Conservation (phyloP, 2,329 filamentous ascomycete species). For the Scedosporium aurantiacum region DNA sequence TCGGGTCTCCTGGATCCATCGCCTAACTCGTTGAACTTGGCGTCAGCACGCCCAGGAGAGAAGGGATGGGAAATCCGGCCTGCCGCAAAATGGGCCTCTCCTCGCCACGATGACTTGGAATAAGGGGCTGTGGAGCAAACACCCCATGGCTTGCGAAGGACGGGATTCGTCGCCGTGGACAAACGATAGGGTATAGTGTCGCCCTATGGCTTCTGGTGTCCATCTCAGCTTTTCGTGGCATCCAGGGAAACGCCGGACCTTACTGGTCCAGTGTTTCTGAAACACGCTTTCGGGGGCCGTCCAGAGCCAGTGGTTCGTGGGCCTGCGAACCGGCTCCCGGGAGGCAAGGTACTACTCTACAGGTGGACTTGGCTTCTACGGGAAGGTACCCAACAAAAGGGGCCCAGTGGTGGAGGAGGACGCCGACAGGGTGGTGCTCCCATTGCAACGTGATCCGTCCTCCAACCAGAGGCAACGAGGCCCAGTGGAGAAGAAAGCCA, state of each 20-base stretch:
- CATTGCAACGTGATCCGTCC: neutral
- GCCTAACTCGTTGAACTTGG: neutral
- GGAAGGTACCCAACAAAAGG: neutral
- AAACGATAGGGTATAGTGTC: neutral
- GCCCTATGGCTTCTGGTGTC: neutral
- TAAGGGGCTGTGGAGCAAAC: neutral
- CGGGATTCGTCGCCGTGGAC: neutral
- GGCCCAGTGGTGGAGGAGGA: neutral
- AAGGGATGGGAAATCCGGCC: neutral
- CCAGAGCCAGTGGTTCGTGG: neutral
- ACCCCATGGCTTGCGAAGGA: neutral
- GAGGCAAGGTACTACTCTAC: neutral
- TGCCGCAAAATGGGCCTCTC: neutral
- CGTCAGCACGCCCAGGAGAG: neutral
- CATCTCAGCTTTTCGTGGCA: constrained; percentile 2
- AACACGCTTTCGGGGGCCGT: constrained; percentile 9
- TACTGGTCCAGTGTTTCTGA: constrained; percentile 12
- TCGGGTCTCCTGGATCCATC: neutral
- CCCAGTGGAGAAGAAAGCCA: neutral
- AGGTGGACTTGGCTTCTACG: neutral
- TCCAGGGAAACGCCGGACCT: neutral
- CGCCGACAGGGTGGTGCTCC: neutral
- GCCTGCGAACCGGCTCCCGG: neutral
- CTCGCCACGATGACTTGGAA: neutral
- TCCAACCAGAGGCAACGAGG: neutral